Conservation (phyloP, 2,329 filamentous ascomycete genomes). For the Daldinia eschscholtzii region DNA sequence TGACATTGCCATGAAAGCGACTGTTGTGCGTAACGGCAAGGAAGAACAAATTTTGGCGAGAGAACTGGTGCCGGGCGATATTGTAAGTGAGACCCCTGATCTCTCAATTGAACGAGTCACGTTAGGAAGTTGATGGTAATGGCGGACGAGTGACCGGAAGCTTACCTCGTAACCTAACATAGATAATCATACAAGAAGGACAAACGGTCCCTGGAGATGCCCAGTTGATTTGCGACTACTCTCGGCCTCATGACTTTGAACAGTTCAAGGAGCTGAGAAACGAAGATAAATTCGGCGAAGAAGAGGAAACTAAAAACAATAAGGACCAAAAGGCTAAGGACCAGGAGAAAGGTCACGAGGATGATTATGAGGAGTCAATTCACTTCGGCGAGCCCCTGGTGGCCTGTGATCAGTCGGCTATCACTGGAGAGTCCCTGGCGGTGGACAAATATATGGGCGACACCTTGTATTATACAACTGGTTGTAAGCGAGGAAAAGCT, state of each 20-base stretch:
- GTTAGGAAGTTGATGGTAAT: background rate
- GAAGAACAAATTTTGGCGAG: conserved; percentile 78
- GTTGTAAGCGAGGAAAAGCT: conserved; percentile 84
- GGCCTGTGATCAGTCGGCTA: conserved; percentile 82
- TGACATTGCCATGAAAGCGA: conserved; percentile 81
- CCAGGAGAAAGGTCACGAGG: conserved; percentile 69
- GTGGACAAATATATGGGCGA: conserved; percentile 85
- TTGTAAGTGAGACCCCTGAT: conserved; percentile 63
- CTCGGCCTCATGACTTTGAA: conserved; percentile 68
- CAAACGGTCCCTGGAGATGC: conserved; percentile 77
- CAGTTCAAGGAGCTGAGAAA: conserved; percentile 52
- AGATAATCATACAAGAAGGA: conserved; percentile 79
- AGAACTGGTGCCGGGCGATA: conserved; percentile 81
- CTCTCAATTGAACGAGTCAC: background rate
- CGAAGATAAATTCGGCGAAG: conserved; percentile 49
- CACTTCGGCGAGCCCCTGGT: conserved; percentile 75
- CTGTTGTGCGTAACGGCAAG: conserved; percentile 74
- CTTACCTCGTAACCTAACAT: conserved; percentile 16
- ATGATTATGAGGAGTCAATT: conserved; percentile 63
- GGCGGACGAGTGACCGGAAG: background rate
- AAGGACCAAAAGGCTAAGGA: conserved; percentile 54
- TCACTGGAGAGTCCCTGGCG: conserved; percentile 83
- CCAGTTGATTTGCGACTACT: conserved; percentile 79
- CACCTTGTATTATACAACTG: conserved; percentile 81
- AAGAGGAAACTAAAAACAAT: conserved; percentile 33